These are phyloP conservation scores for Seiridium cupressi DNA, from an alignment of 2,329 filamentous ascomycete species.

Conservation along the genomic window DNA sequence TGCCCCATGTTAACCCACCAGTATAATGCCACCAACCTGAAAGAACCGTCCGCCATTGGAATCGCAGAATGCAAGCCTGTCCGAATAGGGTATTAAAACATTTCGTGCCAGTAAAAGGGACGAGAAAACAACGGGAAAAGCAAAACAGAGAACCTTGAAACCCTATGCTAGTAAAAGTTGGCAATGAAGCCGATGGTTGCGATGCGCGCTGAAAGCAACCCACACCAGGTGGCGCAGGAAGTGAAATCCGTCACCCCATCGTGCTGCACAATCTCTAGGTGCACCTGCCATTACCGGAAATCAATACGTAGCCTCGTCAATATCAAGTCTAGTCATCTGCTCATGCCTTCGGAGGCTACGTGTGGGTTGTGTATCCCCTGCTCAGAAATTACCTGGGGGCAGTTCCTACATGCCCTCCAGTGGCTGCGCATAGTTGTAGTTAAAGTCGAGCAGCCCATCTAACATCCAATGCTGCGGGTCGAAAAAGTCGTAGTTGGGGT, in stretches of 20 bases:
- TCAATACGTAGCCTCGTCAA: constrained; percentile 1
- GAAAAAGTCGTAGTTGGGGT: constrained; percentile 81
- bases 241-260: background rate
- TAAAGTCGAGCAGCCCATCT: constrained; percentile 80
- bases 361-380: background rate
- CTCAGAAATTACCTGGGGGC: too few relatives aligned
- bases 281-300: background rate
- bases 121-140: too few relatives aligned
- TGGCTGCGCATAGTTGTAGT: constrained; percentile 57
- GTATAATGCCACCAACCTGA: background rate
- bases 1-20: background rate
- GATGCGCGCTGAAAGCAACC: background rate
- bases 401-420: constrained; percentile 48
- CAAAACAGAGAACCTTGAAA: too few relatives aligned
- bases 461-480: constrained; percentile 93
- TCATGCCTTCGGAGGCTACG: background rate
- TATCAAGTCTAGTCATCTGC: background rate
- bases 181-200: background rate
- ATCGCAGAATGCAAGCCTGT: background rate
- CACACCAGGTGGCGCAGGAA: background rate
- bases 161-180: background rate
- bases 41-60: background rate
- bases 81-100: constrained; percentile 7
- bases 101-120: background rate
- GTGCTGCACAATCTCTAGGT: background rate